Evolutionary conservation across 208 protist genomes (phyloP), one percentile per base, ranked within the genome.

Genomic region (Wallacemonas sp.): DNA sequence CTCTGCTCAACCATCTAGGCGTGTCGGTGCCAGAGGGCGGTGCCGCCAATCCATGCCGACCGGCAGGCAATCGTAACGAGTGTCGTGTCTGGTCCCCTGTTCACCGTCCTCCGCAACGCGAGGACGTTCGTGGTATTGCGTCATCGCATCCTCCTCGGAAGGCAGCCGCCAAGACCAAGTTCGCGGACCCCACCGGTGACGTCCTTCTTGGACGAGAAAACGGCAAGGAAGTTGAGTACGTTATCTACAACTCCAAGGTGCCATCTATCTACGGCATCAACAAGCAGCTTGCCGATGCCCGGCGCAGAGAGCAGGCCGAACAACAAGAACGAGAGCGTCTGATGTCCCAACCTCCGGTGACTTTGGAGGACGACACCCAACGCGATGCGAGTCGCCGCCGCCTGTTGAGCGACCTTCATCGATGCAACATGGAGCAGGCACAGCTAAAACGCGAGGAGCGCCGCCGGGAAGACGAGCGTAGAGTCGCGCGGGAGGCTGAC

Each of bases 181-280:
- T 86, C 30, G 86, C 79, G 9, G 86, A 89, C 46, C 82, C 80
- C 2, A 71, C 75, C 2, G 79, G 78, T 1, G 82, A 92, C 27
- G 82, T 92, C 33, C 28, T 92, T 19, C 44, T 73, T 6, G 69
- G 67, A 24, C 60, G 45, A 4, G 74, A 79, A n/a, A 47, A 78
- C 55, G 61, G 68, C 1, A 60, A 61, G 11, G 54, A 79, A 47
- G 76, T 77, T 22, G 75, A 89, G 66, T 89, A 82, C 36, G 59
- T 82, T n/a, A 75, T 89, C n/a, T 90, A 86, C 70, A 82, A 88
- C 55, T 61, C 84, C 45, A 86, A 74, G 41, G 53, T 86, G 19
- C 82, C 83, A 6, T 90, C 79, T 2, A 80, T 88, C 61, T 61
- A 78, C 34, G 87, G 77, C 12, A 60, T 82, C n/a, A 88, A 93